Conservation (phyloP, 345 rosid genomes). For the Clausena lansium region DNA sequence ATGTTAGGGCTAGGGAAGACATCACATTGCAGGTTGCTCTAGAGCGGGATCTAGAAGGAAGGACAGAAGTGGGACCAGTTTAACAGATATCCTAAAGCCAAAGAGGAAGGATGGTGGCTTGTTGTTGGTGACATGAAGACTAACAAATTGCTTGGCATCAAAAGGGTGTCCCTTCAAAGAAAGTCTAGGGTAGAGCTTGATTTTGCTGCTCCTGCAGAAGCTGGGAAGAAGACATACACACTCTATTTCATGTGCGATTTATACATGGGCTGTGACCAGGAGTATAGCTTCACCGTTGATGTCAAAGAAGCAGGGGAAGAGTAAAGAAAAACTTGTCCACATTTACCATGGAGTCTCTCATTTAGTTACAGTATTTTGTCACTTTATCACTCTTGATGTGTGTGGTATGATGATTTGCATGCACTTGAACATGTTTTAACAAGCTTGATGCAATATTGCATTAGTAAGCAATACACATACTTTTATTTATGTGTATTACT, state of each 20-base stretch:
- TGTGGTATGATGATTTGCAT: neutral
- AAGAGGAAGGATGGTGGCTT: constrained; percentile 99
- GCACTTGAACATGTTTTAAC: neutral
- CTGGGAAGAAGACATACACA: constrained; percentile 58
- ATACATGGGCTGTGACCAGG: constrained; percentile 88
- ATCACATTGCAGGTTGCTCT: constrained; percentile 62
- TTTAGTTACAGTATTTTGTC: neutral
- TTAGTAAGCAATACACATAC: neutral
- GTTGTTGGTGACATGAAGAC: constrained; percentile 81
- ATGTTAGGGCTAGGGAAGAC: constrained; percentile 55
- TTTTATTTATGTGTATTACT: too few relatives aligned
- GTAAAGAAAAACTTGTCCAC: neutral
- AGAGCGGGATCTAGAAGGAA: constrained; percentile 79
- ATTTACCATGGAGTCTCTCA: neutral
- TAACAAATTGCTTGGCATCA: constrained; percentile 82
- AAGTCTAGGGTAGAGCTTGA: constrained; percentile 77
- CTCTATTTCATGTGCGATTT: constrained; percentile 89
- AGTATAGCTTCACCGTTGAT: constrained; percentile 60
- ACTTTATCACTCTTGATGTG: neutral
- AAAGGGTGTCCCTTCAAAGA: constrained; percentile 78
- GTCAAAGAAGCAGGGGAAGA: constrained; percentile 41
- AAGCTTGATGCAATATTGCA: neutral
- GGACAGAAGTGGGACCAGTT: constrained; percentile 75
- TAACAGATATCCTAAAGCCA: constrained; percentile 71
- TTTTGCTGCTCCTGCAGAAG: constrained; percentile 64